Percentiles rank a stretch among this genome's conserved stretches.
Conservation (phyloP, 108 stramenopile genomes). For the Seminavis robusta region DNA sequence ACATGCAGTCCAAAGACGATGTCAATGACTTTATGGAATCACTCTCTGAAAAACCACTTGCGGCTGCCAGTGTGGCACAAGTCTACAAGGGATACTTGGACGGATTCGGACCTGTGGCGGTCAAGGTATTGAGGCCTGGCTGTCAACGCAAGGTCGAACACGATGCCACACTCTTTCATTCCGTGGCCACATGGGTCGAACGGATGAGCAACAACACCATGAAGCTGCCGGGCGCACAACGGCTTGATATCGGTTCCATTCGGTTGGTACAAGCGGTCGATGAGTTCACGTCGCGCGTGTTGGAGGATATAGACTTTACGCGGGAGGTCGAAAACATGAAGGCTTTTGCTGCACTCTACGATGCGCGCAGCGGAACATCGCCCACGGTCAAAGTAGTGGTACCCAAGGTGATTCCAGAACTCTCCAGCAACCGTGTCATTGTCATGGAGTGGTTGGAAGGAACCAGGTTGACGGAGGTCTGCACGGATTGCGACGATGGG, state of each 20-base stretch:
- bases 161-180: constrained; percentile 36
- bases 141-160: constrained; percentile 40
- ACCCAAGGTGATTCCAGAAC: constrained; percentile 42
- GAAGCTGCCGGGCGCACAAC: not conserved
- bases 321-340: constrained; percentile 40
- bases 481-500: not conserved
- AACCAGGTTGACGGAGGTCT: not conserved
- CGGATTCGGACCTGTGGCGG: constrained; percentile 41
- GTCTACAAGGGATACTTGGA: constrained; percentile 54
- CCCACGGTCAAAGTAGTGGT: constrained; percentile 43
- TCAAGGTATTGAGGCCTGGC: constrained; percentile 57
- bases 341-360: constrained; percentile 40
- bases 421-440: constrained; percentile 55
- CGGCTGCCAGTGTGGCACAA: constrained; percentile 41
- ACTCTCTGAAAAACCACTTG: too few species aligned
- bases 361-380: constrained; percentile 11
- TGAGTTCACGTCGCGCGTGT: constrained; percentile 58
- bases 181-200: constrained; percentile 43
- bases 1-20: too few species aligned
- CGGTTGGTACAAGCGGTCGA: constrained; percentile 36
- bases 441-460: constrained; percentile 65
- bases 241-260: not conserved
- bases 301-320: constrained; percentile 60
- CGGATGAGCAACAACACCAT: constrained; percentile 16
- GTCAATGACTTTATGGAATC: too few species aligned